Conservation (phyloP, 495 filamentous ascomycete genomes). For the Lepidopterella palustris region DNA sequence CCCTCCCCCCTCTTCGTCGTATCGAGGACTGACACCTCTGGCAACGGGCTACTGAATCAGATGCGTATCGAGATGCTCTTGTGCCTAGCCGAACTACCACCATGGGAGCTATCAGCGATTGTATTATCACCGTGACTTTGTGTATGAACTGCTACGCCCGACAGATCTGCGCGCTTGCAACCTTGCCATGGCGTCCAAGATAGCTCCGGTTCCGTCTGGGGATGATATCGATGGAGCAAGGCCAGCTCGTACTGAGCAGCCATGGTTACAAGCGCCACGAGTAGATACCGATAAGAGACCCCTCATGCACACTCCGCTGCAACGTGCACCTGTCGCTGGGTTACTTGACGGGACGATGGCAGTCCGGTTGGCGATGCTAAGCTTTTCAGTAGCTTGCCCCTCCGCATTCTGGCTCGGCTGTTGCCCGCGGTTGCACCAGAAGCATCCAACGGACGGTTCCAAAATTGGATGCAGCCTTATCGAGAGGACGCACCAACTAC, state of each 20-base stretch:
- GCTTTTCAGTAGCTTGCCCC: not conserved
- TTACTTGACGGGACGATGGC: not conserved
- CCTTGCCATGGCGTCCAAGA: too few relatives aligned
- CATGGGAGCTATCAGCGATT: too few relatives aligned
- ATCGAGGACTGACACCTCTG: too few relatives aligned
- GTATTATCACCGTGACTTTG: too few relatives aligned
- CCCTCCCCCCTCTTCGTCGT: too few relatives aligned
- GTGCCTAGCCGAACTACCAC: too few relatives aligned
- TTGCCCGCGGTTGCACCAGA: not conserved
- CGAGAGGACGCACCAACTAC: not conserved
- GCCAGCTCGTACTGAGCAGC: not conserved
- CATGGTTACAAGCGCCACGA: not conserved
- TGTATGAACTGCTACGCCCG: too few relatives aligned
- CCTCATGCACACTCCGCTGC: not conserved
- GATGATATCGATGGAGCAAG: not conserved
- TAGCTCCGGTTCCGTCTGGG: not conserved
- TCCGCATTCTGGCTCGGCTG: not conserved
- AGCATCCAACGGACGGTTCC: not conserved
- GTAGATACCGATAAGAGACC: not conserved
- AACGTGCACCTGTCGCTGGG: not conserved
- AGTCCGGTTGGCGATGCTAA: not conserved
- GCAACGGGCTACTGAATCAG: too few relatives aligned
- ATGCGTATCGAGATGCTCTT: too few relatives aligned
- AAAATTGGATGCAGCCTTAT: not conserved
- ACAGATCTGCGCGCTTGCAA: not conserved